phyloP scores from a whole-genome alignment of 2,329 filamentous ascomycete species.

The Colletotrichum godetiae region DNA sequence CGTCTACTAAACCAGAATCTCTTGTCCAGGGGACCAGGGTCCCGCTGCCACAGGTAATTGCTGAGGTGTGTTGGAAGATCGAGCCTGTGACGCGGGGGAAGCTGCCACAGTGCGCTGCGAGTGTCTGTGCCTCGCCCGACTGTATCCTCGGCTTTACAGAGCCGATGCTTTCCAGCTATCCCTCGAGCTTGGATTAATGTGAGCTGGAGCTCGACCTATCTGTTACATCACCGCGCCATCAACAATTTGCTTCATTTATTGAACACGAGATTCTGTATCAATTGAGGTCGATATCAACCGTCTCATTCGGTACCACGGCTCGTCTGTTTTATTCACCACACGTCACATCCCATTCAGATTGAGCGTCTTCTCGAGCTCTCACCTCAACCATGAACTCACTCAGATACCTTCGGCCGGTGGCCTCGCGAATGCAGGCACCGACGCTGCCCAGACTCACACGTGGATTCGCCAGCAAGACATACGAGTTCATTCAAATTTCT shows the following conservation, averaged over 20 bases:
- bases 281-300: not conserved
- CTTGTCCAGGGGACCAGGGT: not conserved
- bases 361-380: not conserved
- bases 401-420: constrained; percentile 69
- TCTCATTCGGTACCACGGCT: not conserved
- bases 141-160: constrained; percentile 42
- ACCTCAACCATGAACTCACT: constrained; percentile 61
- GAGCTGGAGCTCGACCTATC: constrained; percentile 21
- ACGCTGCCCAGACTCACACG: constrained; percentile 67
- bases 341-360: not conserved
- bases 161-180: constrained; percentile 45
- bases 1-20: not conserved
- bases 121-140: constrained; percentile 18
- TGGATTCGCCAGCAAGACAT: constrained; percentile 65
- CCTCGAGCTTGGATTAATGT: constrained; percentile 19
- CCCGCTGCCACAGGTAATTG: not conserved
- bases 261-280: not conserved
- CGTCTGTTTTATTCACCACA: not conserved
- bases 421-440: constrained; percentile 68
- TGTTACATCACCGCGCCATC: constrained; percentile 15
- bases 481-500: constrained; percentile 86
- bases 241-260: constrained; percentile 4
- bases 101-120: constrained; percentile 14
- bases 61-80: not conserved
- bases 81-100: constrained; percentile 31